Percentiles rank a stretch among this genome's conserved stretches.
phyloP scores from a whole-genome alignment of 2,329 filamentous ascomycete species.

The Dothideomycetidae sp. region DNA sequence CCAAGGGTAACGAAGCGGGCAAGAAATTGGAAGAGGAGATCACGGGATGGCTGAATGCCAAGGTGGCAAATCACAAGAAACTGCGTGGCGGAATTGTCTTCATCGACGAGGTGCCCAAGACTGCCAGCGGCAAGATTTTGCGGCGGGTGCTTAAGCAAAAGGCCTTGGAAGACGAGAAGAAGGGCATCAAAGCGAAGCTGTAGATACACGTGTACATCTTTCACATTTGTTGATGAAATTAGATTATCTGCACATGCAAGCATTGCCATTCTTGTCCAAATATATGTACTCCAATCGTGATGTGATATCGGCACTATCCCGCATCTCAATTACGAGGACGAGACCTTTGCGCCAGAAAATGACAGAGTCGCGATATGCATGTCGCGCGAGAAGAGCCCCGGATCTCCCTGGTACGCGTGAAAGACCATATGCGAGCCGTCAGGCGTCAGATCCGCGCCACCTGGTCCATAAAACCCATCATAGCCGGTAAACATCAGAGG shows the following conservation, averaged over 20 bases:
- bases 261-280: too few species aligned
- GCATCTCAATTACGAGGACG: too few species aligned
- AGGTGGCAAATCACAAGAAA: constrained; percentile 35
- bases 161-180: constrained; percentile 27
- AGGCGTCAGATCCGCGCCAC: constrained; percentile 19
- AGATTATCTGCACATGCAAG: too few species aligned
- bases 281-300: too few species aligned
- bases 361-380: constrained; percentile 11
- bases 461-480: constrained; percentile 19
- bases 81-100: constrained; percentile 33
- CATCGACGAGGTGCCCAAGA: constrained; percentile 34
- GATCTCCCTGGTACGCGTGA: constrained; percentile 18
- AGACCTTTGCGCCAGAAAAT: too few species aligned
- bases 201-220: too few species aligned
- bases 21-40: constrained; percentile 27
- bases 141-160: constrained; percentile 31
- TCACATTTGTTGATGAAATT: too few species aligned
- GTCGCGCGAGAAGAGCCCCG: constrained; percentile 9
- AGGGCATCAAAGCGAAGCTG: constrained; percentile 27
- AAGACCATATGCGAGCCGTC: constrained; percentile 21
- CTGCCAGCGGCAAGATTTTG: constrained; percentile 34
- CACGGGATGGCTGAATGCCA: constrained; percentile 28
- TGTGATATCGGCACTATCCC: too few species aligned
- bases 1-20: constrained; percentile 20
- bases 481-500: constrained; percentile 18